phyloP scores from a whole-genome alignment of 73 alveolate genomes.

The Tetrahymena elliotti region DNA sequence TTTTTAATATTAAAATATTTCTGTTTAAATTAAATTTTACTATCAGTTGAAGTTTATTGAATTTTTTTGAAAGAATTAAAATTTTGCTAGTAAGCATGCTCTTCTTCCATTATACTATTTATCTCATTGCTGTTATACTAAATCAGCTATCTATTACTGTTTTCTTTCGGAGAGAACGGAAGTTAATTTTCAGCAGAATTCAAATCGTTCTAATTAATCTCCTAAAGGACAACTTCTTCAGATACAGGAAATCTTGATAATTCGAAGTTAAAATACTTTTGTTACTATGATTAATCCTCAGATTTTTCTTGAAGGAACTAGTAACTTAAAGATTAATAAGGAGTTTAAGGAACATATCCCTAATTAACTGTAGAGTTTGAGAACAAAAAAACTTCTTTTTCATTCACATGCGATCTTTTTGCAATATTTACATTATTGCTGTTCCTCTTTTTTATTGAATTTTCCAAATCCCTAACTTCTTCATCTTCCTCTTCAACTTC shows the following conservation, averaged over 20 bases:
- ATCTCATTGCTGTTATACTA: neutral
- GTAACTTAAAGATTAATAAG: neutral
- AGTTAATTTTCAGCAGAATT: neutral
- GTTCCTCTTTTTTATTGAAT: neutral
- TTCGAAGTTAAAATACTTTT: neutral
- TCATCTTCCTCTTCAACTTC: neutral
- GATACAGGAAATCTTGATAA: neutral
- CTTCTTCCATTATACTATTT: neutral
- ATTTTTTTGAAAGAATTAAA: neutral
- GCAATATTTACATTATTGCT: neutral
- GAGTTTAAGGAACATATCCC: too few relatives aligned
- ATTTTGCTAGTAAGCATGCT: neutral
- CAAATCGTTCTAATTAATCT: neutral
- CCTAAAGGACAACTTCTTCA: neutral
- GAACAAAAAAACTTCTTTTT: neutral
- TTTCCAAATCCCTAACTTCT: neutral
- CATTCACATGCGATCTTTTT: neutral
- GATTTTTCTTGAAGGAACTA: neutral
- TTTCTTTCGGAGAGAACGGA: neutral
- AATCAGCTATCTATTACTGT: neutral
- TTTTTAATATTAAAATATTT: too few relatives aligned
- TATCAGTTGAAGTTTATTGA: neutral
- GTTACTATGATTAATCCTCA: neutral
- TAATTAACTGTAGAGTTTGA: neutral
- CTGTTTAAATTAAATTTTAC: neutral